These are phyloP conservation scores for Fusarium avenaceum DNA, from an alignment of 2,329 filamentous ascomycete species.

Conservation along the genomic window DNA sequence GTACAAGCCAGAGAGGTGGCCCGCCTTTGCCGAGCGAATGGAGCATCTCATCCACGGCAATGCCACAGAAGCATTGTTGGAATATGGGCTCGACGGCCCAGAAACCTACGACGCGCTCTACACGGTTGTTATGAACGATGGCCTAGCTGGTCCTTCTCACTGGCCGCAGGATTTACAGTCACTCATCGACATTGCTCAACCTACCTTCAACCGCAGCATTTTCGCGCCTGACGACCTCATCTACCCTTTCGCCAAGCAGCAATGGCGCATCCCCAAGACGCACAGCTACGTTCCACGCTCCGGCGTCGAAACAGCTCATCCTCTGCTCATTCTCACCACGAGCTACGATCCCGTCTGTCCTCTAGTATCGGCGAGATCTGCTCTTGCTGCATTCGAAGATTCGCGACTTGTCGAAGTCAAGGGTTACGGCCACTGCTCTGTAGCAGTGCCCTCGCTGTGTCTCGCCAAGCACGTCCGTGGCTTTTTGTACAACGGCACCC, in stretches of 20 bases:
- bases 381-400: conserved; percentile 53
- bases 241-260: conserved; percentile 52
- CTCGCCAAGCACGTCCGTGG: conserved; percentile 53
- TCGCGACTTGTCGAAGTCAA: conserved; percentile 58
- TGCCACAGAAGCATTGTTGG: conserved; percentile 55
- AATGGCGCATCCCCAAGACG: conserved; percentile 51
- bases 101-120: conserved; percentile 46
- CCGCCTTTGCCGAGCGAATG: conserved; percentile 53
- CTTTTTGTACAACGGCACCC: conserved; percentile 55
- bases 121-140: conserved; percentile 50
- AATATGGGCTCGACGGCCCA: conserved; percentile 49
- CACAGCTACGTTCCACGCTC: conserved; percentile 47
- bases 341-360: conserved; percentile 65
- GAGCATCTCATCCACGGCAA: conserved; percentile 56
- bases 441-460: conserved; percentile 56
- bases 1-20: conserved; percentile 57
- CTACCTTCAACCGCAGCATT: conserved; percentile 52
- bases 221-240: conserved; percentile 49
- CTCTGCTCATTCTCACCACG: conserved; percentile 52
- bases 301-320: conserved; percentile 53
- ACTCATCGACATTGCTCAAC: conserved; percentile 54
- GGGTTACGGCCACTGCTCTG: conserved; percentile 60
- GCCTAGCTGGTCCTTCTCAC: conserved; percentile 34
- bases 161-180: conserved; percentile 53
- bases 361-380: conserved; percentile 55